phyloP scores from a whole-genome alignment of 148 eudicot species.

The Spergularia bocconei region DNA sequence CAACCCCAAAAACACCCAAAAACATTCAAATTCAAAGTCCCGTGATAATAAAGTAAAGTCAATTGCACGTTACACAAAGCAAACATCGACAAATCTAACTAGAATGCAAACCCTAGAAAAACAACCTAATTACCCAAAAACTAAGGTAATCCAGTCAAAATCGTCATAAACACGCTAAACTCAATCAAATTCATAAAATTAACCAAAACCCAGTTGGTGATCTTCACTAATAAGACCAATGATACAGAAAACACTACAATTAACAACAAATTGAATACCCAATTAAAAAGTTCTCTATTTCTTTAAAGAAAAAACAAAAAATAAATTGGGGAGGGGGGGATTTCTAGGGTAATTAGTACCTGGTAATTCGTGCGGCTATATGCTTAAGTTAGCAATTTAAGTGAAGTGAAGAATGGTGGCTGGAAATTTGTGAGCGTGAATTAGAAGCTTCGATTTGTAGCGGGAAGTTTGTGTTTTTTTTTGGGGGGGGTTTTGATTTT shows the following conservation, averaged over 20 bases:
- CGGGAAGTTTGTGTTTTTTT: neutral
- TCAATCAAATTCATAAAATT: neutral
- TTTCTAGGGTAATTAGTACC: constrained; percentile 5
- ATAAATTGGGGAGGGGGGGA: no score
- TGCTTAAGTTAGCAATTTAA: neutral
- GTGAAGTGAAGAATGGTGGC: neutral
- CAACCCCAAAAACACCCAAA: neutral
- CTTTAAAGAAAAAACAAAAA: neutral
- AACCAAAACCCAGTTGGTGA: neutral
- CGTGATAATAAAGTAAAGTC: neutral
- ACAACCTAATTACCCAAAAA: neutral
- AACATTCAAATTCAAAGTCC: neutral
- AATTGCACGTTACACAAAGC: no score
- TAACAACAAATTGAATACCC: constrained; percentile 6
- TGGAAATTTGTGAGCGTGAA: neutral
- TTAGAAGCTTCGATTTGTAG: constrained; percentile 12
- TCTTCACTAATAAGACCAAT: neutral
- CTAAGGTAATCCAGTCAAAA: neutral
- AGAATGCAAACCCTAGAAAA: neutral
- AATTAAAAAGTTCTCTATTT: neutral
- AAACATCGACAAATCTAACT: no score
- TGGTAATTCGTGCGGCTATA: neutral
- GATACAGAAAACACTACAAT: neutral
- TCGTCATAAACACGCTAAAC: neutral
- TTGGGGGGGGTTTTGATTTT: neutral